Evolutionary conservation across 345 rosid species (phyloP), one percentile per base, ranked within the genome.

Genomic region (Lepidium africanum): DNA sequence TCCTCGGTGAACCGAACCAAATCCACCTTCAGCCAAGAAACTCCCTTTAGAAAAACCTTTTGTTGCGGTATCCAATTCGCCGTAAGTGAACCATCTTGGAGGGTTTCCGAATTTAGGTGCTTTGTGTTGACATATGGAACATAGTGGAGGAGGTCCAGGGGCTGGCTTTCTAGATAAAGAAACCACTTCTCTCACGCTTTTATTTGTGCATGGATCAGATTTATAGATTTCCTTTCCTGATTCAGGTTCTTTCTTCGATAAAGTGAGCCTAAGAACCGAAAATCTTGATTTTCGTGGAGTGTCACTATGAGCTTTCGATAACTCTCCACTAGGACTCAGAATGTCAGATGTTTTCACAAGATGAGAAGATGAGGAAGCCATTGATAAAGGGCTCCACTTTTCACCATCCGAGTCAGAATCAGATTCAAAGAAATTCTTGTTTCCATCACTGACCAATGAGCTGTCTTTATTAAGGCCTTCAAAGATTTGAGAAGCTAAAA

Each of bases 21-120:
- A 94, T 7, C 99, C 96, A 62, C 99, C 99, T 83, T 94, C 99
- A 63, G 99, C 97, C 80, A 94, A 82, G 89, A 94, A 94, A 77
- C 90, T 94, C 3, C 75, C 82, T 71, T 81, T 78, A 9, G 95
- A 88, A 80, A 94, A 94, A 64, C 88, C 86, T 33, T 82, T 81
- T 12, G 99, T 94, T 36, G 99, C 95, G 15, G 82, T 83, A 74
- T 91, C 97, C 65, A 94, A 19, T 59, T 94, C 96, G 7, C 88
- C 71, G 63, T 71, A 94, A 56, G 89, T 81, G 76, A 91, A 94
- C 99, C 97, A 91, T 77, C 87, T 91, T 15, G 99, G 99, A 21
- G 99, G 99, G 66, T 86, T 88, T 72, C 99, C 99, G 39, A 94
- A 94, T 12, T 82, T 83, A 14, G 99, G 99, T 11, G 91, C 90